Conservation (phyloP, 306 rosid genomes). For the Carpinus viminea region DNA sequence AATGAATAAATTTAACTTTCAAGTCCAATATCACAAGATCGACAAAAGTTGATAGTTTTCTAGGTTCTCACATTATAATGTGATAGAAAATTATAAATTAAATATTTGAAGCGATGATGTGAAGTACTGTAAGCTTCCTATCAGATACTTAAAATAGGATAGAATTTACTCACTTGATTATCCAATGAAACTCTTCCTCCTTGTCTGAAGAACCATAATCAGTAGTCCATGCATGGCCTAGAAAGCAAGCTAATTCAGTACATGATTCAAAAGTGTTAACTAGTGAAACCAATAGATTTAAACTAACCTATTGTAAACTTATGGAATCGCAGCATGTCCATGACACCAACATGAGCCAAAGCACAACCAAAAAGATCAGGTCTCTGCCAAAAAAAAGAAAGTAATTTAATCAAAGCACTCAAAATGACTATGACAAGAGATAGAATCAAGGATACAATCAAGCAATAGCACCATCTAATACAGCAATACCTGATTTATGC, state of each 20-base stretch:
- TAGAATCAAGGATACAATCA: conserved; percentile 1
- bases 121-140: neutral
- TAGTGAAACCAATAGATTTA: conserved; percentile 15
- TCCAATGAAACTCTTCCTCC: conserved; percentile 88
- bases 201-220: conserved; percentile 92
- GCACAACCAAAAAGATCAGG: conserved; percentile 97
- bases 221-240: conserved; percentile 97
- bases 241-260: conserved; percentile 26
- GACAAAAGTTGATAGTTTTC: neutral
- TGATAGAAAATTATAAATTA: neutral
- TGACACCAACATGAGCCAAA: conserved; percentile 95
- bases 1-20: neutral
- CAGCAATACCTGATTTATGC: conserved; percentile 76
- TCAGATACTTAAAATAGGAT: conserved; percentile 2
- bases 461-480: neutral
- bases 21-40: neutral
- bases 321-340: conserved; percentile 98
- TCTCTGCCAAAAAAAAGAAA: conserved; percentile 48
- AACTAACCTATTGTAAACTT: conserved; percentile 87
- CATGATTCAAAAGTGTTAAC: neutral
- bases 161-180: conserved; percentile 68
- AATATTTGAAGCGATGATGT: neutral
- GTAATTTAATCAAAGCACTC: neutral
- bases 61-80: neutral
- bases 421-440: neutral